phyloP scores from a whole-genome alignment of 441 rosid genomes.

The Dalechampia spathulata region DNA sequence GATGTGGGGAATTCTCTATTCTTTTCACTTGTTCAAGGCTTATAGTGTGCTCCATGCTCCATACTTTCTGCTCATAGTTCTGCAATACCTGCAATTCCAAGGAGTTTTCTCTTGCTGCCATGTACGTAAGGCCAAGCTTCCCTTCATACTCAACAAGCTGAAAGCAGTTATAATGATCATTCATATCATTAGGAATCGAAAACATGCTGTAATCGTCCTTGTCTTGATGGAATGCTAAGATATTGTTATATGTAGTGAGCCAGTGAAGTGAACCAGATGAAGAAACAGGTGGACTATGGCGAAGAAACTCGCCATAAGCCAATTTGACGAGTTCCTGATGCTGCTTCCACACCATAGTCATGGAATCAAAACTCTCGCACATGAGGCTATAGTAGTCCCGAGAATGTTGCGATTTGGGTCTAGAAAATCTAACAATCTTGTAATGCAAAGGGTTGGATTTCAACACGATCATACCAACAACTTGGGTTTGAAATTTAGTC shows the following conservation, averaged over 20 bases:
- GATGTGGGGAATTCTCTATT: background rate
- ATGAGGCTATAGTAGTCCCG: background rate
- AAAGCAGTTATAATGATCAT: no score
- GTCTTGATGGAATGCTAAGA: conserved; percentile 4
- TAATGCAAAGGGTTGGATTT: conserved; percentile 14
- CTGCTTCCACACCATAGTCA: no score
- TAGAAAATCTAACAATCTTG: conserved; percentile 9
- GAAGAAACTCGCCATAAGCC: background rate
- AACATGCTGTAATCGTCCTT: conserved; percentile 5
- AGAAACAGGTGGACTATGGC: background rate
- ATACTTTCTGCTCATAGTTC: background rate
- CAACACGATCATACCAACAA: conserved; percentile 1
- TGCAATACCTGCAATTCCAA: conserved; percentile 17
- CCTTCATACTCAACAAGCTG: conserved; percentile 9
- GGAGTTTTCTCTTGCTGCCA: background rate
- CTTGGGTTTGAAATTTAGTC: background rate
- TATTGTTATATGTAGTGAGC: background rate
- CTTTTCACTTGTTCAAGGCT: background rate
- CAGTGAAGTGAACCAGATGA: conserved; percentile 1
- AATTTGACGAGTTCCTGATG: background rate
- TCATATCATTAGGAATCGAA: background rate
- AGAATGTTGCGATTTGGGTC: background rate
- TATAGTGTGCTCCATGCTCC: background rate
- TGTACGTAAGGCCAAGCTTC: conserved; percentile 9
- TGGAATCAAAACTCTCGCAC: conserved; percentile 16